phyloP scores from a whole-genome alignment of 2,329 filamentous ascomycete genomes.

The Trichoderma hamatum region DNA sequence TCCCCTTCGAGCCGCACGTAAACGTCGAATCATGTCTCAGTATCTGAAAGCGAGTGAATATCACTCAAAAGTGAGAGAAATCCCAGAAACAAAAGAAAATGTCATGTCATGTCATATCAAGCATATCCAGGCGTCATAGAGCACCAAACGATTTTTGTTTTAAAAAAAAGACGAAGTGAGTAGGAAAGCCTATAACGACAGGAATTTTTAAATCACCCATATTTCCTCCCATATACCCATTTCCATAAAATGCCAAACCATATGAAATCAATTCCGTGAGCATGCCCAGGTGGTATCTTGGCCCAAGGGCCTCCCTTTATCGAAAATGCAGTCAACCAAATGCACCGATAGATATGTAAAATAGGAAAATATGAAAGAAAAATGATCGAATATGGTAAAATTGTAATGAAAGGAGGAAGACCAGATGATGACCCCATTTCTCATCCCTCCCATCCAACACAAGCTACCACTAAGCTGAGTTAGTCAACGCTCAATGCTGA shows the following conservation, averaged over 20 bases:
- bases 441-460: background rate
- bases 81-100: background rate
- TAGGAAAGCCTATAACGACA: conserved; percentile 12
- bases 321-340: conserved; percentile 20
- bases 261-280: conserved; percentile 1
- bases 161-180: background rate
- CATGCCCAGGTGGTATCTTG: background rate
- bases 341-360: background rate
- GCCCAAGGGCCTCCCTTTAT: conserved; percentile 2
- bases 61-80: background rate
- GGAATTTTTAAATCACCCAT: conserved; percentile 9
- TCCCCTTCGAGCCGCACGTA: background rate
- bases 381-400: background rate
- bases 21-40: background rate
- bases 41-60: background rate
- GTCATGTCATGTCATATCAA: background rate
- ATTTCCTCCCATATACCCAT: background rate
- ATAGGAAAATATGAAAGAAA: background rate
- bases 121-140: conserved; percentile 9
- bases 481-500: background rate
- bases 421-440: background rate
- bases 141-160: background rate
- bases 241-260: conserved; percentile 8
- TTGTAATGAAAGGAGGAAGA: background rate
- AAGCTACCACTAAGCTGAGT: background rate